phyloP scores from a whole-genome alignment of 306 rosid species.

The Hylodesmum podocarpum region DNA sequence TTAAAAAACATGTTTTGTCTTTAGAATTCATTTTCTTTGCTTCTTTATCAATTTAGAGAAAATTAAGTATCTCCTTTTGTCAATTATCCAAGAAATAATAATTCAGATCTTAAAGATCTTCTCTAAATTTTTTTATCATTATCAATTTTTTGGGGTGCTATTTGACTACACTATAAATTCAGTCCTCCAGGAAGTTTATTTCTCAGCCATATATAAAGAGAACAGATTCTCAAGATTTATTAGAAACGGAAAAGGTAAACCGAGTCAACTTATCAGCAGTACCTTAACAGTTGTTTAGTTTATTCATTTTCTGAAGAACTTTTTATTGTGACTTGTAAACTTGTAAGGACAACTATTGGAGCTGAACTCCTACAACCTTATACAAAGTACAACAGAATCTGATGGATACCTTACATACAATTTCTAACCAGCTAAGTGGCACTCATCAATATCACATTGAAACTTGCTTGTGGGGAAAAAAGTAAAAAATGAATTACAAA shows the following conservation, averaged over 20 bases:
- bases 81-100: neutral
- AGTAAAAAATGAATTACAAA: conserved; percentile 30
- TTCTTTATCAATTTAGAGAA: neutral
- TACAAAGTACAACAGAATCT: conserved; percentile 36
- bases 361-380: conserved; percentile 31
- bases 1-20: neutral
- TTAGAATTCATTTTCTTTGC: neutral
- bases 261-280: conserved; percentile 7
- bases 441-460: conserved; percentile 41
- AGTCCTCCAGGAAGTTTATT: neutral
- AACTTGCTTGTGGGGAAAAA: conserved; percentile 30
- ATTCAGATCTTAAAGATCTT: neutral
- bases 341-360: conserved; percentile 30
- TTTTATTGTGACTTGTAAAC: conserved; percentile 27
- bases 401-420: conserved; percentile 31
- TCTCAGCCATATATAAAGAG: neutral
- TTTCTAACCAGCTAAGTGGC: conserved; percentile 36
- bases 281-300: conserved; percentile 12
- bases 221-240: neutral
- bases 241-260: neutral
- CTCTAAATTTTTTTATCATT: neutral
- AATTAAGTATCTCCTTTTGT: neutral
- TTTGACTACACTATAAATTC: neutral
- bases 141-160: neutral
- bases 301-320: conserved; percentile 25